Percentiles rank a stretch among this genome's conserved stretches.
Conservation (phyloP, 768 basidiomycete species). For the Lactarius pseudohatsudake region DNA sequence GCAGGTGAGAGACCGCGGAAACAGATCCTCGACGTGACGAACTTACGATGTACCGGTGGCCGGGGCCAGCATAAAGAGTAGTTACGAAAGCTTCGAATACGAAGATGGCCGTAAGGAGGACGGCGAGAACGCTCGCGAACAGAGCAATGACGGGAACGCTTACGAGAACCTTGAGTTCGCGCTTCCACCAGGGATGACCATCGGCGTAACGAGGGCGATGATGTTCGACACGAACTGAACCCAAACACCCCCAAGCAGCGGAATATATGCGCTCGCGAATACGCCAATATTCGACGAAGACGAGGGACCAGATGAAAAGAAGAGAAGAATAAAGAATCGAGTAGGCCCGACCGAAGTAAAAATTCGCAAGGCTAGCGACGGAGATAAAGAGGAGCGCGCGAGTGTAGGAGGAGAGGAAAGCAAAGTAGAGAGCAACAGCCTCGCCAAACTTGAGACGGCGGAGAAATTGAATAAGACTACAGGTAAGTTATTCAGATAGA, state of each 20-base stretch:
- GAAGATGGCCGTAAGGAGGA: constrained; percentile 78
- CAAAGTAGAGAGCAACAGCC: constrained; percentile 83
- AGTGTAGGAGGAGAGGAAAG: constrained; percentile 84
- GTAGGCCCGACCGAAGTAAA: constrained; percentile 70
- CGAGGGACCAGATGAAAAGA: constrained; percentile 79
- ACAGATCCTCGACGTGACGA: not conserved
- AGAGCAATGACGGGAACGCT: constrained; percentile 70
- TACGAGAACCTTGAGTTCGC: constrained; percentile 64
- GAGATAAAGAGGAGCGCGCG: constrained; percentile 77
- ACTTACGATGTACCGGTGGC: constrained; percentile 73
- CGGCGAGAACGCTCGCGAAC: constrained; percentile 68
- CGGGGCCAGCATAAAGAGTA: constrained; percentile 85
- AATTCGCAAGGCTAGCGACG: constrained; percentile 63
- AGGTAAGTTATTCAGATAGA: constrained; percentile 18
- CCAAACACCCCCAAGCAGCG: constrained; percentile 77
- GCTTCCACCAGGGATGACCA: constrained; percentile 69
- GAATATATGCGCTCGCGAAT: constrained; percentile 82
- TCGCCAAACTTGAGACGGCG: constrained; percentile 62
- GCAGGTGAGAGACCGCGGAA: not conserved
- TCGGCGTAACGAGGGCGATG: constrained; percentile 56
- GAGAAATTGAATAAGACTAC: not conserved
- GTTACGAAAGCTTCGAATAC: constrained; percentile 89
- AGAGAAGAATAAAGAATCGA: constrained; percentile 73
- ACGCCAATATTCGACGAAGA: constrained; percentile 92
- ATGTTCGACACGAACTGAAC: constrained; percentile 74